phyloP scores from a whole-genome alignment of 176 grass and related monocot genomes.

The Oryza longistaminata region DNA sequence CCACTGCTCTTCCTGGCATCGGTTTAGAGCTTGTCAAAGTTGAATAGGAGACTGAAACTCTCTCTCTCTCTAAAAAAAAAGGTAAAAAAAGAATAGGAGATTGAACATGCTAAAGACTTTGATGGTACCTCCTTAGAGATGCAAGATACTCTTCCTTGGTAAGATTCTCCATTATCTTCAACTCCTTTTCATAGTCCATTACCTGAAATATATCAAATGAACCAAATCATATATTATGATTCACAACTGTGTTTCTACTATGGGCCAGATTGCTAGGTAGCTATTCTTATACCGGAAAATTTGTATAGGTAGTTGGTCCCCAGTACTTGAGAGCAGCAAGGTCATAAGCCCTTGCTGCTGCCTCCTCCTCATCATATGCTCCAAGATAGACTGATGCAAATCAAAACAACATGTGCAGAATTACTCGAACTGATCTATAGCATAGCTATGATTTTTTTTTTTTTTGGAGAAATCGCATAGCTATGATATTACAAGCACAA shows the following conservation, averaged over 20 bases:
- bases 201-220: constrained; percentile 30
- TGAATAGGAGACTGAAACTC: background rate
- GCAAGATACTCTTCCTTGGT: constrained; percentile 80
- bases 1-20: constrained; percentile 70
- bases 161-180: constrained; percentile 66
- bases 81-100: background rate
- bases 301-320: constrained; percentile 62
- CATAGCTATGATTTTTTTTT: background rate
- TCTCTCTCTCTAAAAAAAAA: too few species aligned
- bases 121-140: constrained; percentile 53
- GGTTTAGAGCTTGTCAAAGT: background rate
- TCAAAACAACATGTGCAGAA: background rate
- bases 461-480: too few species aligned
- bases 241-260: background rate
- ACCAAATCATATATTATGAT: background rate
- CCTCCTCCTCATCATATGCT: constrained; percentile 71
- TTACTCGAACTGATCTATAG: background rate
- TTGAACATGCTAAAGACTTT: background rate
- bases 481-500: background rate
- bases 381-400: constrained; percentile 58
- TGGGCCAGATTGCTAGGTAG: too few species aligned
- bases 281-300: constrained; percentile 51
- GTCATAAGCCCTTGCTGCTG: constrained; percentile 69
- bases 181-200: constrained; percentile 64
- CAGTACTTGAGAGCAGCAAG: constrained; percentile 78